Base-by-base conservation (phyloP, 306 rosid species). In the Erythrophleum fordii region DNA sequence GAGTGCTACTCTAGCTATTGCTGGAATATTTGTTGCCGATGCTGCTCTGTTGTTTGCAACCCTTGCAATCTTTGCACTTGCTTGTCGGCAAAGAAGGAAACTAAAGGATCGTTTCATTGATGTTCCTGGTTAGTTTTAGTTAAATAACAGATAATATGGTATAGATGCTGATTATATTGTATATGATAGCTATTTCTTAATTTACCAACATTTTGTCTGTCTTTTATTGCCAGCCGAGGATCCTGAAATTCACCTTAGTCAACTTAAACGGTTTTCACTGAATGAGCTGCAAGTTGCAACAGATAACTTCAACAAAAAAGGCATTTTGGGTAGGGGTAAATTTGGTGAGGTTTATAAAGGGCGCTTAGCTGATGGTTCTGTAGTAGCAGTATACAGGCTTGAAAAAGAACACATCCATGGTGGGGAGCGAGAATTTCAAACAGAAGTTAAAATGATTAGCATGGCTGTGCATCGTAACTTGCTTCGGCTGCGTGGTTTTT, bases 371-470 rank as follows among this genome's bases (percentile, higher is more conserved):
- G 92, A 90, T 83, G 94, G 90, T 52, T 20, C 88, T 60, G 77
- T 90, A 10, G 94, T 90, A 35, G 94, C 94, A 17, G 92, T 90
- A 9, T 88, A 90, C 76, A 88, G 92, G 77, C 89, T 90, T 23
- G 84, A 84, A 76, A 89, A 86, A 77, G 90, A 84, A 70, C 89
- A 87, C 58, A 86, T 83, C 55, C 88, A 84, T 77, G 88, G 90
- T 39, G 88, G 84, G 76, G 94, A 88, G 79, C 81, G 80, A 76
- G 90, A 90, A 82, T 90, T 90, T 56, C 91, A 84, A 83, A 88
- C 90, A 35, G 94, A 90, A 80, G 85, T 90, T 16, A 89, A 81
- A 82, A 88, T 90, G 89, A 88, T 88, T 41, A 88, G 90, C 82
- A n/a, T n/a, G n/a, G n/a, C n/a, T n/a, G n/a, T n/a, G n/a, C n/a